These are phyloP conservation scores for Opeltia flavorubescens DNA, from an alignment of 495 filamentous ascomycete genomes.

Conservation along the genomic window DNA sequence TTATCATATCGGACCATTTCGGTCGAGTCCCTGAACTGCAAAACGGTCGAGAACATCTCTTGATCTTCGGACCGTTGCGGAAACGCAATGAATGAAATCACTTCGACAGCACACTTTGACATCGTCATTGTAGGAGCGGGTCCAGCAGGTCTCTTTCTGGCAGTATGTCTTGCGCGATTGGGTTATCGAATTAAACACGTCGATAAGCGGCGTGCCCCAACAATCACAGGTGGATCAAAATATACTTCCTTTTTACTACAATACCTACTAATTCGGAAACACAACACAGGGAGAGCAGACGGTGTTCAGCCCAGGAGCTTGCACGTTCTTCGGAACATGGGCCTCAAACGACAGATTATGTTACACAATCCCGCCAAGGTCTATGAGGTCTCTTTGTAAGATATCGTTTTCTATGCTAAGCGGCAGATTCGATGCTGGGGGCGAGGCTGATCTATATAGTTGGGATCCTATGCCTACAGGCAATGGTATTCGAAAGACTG, in stretches of 20 bases:
- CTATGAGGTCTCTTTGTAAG: constrained; percentile 45
- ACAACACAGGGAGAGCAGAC: constrained; percentile 59
- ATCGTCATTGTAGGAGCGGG: constrained; percentile 81
- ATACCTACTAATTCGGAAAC: too few relatives aligned
- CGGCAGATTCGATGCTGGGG: too few relatives aligned
- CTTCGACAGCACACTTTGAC: constrained; percentile 36
- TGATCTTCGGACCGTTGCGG: too few relatives aligned
- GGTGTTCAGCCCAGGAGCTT: constrained; percentile 61
- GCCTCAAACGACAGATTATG: constrained; percentile 49
- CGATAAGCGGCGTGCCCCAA: constrained; percentile 49
- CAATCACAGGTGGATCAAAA: constrained; percentile 18
- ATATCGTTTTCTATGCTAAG: neutral
- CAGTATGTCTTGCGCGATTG: constrained; percentile 62
- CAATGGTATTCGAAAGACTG: constrained; percentile 43
- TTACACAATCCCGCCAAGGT: constrained; percentile 49
- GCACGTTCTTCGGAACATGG: constrained; percentile 53
- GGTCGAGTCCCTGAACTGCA: neutral
- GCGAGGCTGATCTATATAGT: too few relatives aligned
- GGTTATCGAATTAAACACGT: constrained; percentile 57
- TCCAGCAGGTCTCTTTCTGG: constrained; percentile 75
- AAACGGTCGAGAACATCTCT: too few relatives aligned
- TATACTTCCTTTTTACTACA: too few relatives aligned
- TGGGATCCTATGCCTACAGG: constrained; percentile 42
- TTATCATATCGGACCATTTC: too few relatives aligned
- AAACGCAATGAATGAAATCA: constrained; percentile 23